phyloP scores from a whole-genome alignment of 768 basidiomycete genomes.

The Rhodotorula graminis region DNA sequence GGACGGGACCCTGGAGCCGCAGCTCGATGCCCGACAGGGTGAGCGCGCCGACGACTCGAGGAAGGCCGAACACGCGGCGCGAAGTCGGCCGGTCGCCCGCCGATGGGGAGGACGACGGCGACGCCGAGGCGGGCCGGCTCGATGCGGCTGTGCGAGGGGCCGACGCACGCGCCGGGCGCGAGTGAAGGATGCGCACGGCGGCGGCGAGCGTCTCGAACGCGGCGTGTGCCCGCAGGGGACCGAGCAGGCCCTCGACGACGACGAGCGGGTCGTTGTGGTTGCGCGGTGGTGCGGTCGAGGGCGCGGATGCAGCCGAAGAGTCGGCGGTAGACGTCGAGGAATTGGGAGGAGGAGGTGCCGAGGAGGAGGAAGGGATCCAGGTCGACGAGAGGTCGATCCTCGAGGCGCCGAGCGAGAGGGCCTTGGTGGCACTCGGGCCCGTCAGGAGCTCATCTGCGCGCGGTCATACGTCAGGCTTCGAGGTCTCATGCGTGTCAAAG shows the following conservation, averaged over 20 bases:
- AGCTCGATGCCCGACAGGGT: conserved; percentile 24
- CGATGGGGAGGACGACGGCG: no score
- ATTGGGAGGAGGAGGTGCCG: background rate
- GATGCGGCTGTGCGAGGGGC: background rate
- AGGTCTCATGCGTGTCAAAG: no score
- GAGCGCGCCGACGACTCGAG: conserved; percentile 14
- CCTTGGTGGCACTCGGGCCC: conserved; percentile 9
- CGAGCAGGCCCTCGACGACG: conserved; percentile 18
- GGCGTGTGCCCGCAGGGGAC: conserved; percentile 20
- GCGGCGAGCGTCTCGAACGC: conserved; percentile 33
- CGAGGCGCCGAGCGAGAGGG: conserved; percentile 28
- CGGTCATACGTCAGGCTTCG: background rate
- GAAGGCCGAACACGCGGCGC: conserved; percentile 3
- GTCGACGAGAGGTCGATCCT: conserved; percentile 29
- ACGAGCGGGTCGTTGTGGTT: conserved; percentile 30
- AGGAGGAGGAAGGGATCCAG: conserved; percentile 15
- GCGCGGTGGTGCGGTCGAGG: background rate
- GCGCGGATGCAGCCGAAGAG: no score
- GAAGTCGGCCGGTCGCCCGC: no score
- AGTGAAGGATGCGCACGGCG: conserved; percentile 22
- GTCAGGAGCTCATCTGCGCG: conserved; percentile 18
- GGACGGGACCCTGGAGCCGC: conserved; percentile 4
- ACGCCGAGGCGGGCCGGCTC: background rate
- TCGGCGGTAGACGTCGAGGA: background rate
- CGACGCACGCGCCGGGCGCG: background rate